Evolutionary conservation across 768 basidiomycete species (phyloP), one percentile per base, ranked within the genome.

Genomic region (Leccinum obscurum): DNA sequence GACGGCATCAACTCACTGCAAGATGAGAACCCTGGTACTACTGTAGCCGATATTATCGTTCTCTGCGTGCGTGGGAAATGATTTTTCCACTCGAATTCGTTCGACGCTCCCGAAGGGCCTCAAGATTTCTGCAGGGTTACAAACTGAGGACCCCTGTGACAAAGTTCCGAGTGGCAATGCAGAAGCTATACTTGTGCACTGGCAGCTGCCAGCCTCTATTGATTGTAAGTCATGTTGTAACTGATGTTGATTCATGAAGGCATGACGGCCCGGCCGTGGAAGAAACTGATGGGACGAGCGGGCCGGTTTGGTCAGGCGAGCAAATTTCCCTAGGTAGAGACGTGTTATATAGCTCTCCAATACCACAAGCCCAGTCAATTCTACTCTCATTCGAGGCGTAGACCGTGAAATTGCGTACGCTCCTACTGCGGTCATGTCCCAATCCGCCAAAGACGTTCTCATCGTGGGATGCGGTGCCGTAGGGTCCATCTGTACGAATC

Each of bases 381-480:
- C 9, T 30, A 39, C 15, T 39, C 15, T 35, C 13, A 35, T 35
- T 5, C 34, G 34, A 14, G 13, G 4, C 34, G 13, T 20, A 17
- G 17, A 41, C 17, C 9, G 35, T 17, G 37, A 10, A 37, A 28
- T 30, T 4, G 28, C 32, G 30, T 20, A 14, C 24, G 44, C 22
- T 17, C n/a, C 28, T 17, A 17, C 32, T 26, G 30, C 4, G 8
- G 3, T n/a, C 54, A 63, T 64, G 69, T 57, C 66, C 4, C 34
- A 30, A 35, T 59, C 66, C 11, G 15, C 72, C 28, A 81, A 82
- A 62, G 83, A 87, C 24, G 76, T 86, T 15, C 77, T 87, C 1
- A 70, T 87, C 15, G 82, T 87, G n/a, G 85, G 86, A 2, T 83
- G 85, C 62, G 87, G 88, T 11, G 88, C 86, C 2, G 78, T 89